These are phyloP conservation scores for Phytophthora cactorum DNA, from an alignment of 352 stramenopile species.

Conservation along the genomic window DNA sequence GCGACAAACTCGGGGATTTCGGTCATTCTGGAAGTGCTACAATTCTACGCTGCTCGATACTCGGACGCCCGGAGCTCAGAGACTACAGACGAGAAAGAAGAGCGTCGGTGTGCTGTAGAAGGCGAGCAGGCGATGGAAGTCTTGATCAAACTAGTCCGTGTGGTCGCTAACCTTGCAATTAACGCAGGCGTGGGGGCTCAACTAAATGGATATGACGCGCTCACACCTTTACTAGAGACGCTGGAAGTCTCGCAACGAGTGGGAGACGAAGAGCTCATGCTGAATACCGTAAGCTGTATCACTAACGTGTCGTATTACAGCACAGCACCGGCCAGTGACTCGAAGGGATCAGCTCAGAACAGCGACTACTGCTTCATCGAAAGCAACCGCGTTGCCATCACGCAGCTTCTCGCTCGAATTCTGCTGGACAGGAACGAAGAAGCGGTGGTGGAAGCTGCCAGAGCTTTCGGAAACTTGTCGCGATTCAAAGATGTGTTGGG, in stretches of 20 bases:
- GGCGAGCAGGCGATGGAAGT: constrained; percentile 57
- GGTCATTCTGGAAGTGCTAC: constrained; percentile 49
- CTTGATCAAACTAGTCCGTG: constrained; percentile 81
- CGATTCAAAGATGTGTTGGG: constrained; percentile 73
- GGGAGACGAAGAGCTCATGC: constrained; percentile 83
- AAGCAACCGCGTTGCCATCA: constrained; percentile 48
- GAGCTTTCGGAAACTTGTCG: constrained; percentile 88
- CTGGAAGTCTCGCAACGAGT: constrained; percentile 41
- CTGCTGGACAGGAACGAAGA: constrained; percentile 81
- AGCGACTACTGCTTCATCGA: constrained; percentile 48
- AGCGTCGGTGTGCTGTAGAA: constrained; percentile 11
- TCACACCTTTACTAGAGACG: constrained; percentile 53
- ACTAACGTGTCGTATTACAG: constrained; percentile 90
- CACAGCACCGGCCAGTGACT: not conserved
- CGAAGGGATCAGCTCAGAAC: not conserved
- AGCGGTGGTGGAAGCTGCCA: constrained; percentile 79
- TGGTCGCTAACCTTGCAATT: constrained; percentile 86
- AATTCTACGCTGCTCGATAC: constrained; percentile 57
- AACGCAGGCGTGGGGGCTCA: constrained; percentile 62
- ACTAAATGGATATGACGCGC: constrained; percentile 43
- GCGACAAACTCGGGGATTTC: constrained; percentile 37
- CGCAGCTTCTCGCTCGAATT: constrained; percentile 48
- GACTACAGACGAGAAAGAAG: constrained; percentile 12
- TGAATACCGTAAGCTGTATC: constrained; percentile 89
- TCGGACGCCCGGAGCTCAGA: constrained; percentile 2